phyloP scores from a whole-genome alignment of 805 yeast genomes.

The Zygosaccharomyces pseudorouxii region DNA sequence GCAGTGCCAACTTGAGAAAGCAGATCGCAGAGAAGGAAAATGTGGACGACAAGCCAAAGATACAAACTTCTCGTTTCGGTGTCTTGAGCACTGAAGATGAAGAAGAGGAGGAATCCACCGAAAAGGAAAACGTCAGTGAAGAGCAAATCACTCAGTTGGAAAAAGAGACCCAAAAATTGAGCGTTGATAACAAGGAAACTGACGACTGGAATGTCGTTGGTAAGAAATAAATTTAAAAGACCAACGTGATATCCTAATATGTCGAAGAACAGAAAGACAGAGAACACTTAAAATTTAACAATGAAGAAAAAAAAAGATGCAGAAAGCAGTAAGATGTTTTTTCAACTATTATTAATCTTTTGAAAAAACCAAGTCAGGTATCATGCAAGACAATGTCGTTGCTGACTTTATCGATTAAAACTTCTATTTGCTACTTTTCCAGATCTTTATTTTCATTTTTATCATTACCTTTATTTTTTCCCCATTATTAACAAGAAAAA shows the following conservation, averaged over 20 bases:
- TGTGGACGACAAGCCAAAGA: constrained; percentile 33
- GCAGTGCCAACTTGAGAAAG: constrained; percentile 14
- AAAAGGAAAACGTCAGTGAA: constrained; percentile 13
- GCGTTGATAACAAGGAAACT: constrained; percentile 34
- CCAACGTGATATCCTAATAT: background rate
- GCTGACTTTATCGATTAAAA: background rate
- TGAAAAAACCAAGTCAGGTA: background rate
- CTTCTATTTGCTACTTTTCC: background rate
- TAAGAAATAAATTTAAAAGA: constrained; percentile 33
- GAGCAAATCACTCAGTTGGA: constrained; percentile 29
- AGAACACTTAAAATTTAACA: background rate
- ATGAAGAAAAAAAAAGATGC: background rate
- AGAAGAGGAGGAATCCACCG: constrained; percentile 41
- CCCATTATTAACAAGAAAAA: background rate
- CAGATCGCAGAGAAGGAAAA: constrained; percentile 20
- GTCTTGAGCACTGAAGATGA: constrained; percentile 51
- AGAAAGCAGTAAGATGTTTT: background rate
- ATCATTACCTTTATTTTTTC: background rate
- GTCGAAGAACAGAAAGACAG: background rate
- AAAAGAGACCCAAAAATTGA: constrained; percentile 39
- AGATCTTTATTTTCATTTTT: background rate
- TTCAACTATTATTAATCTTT: background rate
- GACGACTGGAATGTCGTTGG: constrained; percentile 48
- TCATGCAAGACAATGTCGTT: background rate
- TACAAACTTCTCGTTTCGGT: constrained; percentile 45